Evolutionary conservation across 2,329 filamentous ascomycete genomes (phyloP).

Genomic region (Alternaria alternata): DNA sequence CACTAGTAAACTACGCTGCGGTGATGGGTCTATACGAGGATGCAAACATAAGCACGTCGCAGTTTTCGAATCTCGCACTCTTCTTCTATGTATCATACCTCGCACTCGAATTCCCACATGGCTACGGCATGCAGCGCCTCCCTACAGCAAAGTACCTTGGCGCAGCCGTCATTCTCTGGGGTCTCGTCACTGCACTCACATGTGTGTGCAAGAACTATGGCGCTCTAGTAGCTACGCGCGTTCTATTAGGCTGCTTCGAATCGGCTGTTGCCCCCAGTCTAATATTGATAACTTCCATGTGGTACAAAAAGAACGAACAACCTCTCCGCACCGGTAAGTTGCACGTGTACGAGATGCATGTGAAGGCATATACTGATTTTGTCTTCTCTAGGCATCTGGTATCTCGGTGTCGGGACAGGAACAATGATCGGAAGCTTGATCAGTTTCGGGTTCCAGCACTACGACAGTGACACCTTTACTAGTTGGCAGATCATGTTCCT

Average conservation of each 20-base stretch:
- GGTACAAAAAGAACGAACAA: slow-evolving; percentile 70
- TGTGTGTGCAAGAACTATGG: slow-evolving; percentile 60
- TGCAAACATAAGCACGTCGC: slow-evolving; percentile 45
- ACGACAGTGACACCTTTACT: slow-evolving; percentile 58
- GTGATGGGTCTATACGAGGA: slow-evolving; percentile 53
- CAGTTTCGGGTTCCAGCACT: slow-evolving; percentile 67
- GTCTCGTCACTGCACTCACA: slow-evolving; percentile 58
- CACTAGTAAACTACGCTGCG: slow-evolving; percentile 51
- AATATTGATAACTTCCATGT: slow-evolving; percentile 72
- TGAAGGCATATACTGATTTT: background rate
- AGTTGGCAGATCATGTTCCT: slow-evolving; percentile 74
- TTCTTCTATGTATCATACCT: slow-evolving; percentile 52
- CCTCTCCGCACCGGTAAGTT: slow-evolving; percentile 58
- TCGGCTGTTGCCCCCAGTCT: slow-evolving; percentile 60
- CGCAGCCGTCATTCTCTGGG: slow-evolving; percentile 55
- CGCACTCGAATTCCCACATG: slow-evolving; percentile 52
- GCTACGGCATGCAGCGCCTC: slow-evolving; percentile 62
- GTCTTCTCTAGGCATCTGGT: slow-evolving; percentile 26
- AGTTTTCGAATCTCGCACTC: slow-evolving; percentile 49
- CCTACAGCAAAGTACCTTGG: slow-evolving; percentile 64
- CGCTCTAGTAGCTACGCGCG: slow-evolving; percentile 59
- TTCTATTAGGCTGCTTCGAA: slow-evolving; percentile 64
- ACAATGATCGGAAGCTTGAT: slow-evolving; percentile 66
- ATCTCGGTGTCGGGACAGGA: slow-evolving; percentile 53
- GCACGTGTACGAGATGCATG: background rate